Evolutionary conservation across 768 basidiomycete genomes (phyloP).

Genomic region (Lentinula guzmanii): DNA sequence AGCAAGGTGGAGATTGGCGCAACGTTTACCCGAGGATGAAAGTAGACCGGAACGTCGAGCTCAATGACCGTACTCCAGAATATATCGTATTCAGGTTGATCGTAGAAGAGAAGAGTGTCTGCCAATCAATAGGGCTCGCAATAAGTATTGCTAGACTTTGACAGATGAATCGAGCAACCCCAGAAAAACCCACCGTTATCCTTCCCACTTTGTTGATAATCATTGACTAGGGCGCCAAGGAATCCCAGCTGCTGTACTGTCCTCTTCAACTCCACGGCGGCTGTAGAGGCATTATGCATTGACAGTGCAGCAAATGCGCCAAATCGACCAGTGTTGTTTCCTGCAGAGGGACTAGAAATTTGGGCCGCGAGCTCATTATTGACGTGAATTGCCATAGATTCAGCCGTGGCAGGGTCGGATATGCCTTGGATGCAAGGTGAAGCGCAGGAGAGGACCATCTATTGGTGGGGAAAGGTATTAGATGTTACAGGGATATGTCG

Average conservation of each 20-base stretch:
- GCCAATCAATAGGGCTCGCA: neutral
- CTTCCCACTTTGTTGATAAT: constrained; percentile 35
- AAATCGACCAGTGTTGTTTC: constrained; percentile 15
- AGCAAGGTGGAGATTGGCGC: neutral
- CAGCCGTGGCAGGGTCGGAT: constrained; percentile 3
- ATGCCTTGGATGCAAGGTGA: constrained; percentile 16
- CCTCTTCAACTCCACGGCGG: constrained; percentile 31
- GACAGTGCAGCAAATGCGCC: constrained; percentile 36
- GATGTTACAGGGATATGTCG: no score
- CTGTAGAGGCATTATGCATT: constrained; percentile 38
- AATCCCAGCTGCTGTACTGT: constrained; percentile 34
- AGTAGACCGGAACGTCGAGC: constrained; percentile 6
- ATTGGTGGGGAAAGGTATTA: neutral
- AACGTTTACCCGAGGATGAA: constrained; percentile 2
- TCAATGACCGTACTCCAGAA: constrained; percentile 5
- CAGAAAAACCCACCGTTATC: constrained; percentile 1
- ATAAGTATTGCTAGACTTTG: neutral
- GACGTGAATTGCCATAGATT: constrained; percentile 24
- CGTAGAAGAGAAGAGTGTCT: constrained; percentile 4
- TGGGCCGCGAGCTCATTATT: constrained; percentile 22
- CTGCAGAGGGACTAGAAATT: neutral
- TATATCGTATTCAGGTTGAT: constrained; percentile 4
- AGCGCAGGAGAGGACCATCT: constrained; percentile 10
- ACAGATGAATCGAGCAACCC: neutral
- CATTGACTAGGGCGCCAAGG: constrained; percentile 37